phyloP scores from a whole-genome alignment of 148 eudicot species.

The Rhododendron ferrugineum region DNA sequence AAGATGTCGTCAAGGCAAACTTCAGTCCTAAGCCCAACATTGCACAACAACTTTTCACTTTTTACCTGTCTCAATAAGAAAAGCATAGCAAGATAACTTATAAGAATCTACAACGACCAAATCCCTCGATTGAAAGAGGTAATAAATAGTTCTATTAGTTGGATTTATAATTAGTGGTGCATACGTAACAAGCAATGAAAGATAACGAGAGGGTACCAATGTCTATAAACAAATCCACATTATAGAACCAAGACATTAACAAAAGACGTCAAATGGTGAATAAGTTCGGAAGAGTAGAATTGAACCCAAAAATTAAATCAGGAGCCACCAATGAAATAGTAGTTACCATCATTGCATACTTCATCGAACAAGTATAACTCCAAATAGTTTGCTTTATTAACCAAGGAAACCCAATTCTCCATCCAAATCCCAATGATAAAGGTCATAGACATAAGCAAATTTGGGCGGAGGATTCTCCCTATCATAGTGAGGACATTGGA shows the following conservation, averaged over 20 bases:
- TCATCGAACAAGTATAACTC: neutral
- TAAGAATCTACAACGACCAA: neutral
- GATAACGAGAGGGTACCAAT: neutral
- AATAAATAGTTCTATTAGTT: neutral
- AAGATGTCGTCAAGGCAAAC: slow-evolving; percentile 66
- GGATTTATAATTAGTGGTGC: neutral
- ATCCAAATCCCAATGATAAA: neutral
- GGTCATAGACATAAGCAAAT: neutral
- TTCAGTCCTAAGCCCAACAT: slow-evolving; percentile 71
- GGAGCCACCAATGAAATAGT: neutral
- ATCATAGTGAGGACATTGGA: neutral
- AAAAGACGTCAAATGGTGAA: neutral
- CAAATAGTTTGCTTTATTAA: neutral
- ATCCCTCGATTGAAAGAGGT: neutral
- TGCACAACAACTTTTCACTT: slow-evolving; percentile 50
- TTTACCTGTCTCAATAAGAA: slow-evolving; percentile 46
- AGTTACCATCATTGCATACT: neutral
- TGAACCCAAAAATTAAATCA: neutral
- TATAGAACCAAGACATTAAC: neutral
- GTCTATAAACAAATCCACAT: neutral
- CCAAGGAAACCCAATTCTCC: neutral
- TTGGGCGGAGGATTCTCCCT: neutral
- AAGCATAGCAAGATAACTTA: neutral
- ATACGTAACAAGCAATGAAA: neutral
- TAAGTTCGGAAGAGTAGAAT: neutral